Evolutionary conservation across 2,329 filamentous ascomycete species (phyloP), one percentile per base, ranked within the genome.

Genomic region (Lachnellula subtilissima): DNA sequence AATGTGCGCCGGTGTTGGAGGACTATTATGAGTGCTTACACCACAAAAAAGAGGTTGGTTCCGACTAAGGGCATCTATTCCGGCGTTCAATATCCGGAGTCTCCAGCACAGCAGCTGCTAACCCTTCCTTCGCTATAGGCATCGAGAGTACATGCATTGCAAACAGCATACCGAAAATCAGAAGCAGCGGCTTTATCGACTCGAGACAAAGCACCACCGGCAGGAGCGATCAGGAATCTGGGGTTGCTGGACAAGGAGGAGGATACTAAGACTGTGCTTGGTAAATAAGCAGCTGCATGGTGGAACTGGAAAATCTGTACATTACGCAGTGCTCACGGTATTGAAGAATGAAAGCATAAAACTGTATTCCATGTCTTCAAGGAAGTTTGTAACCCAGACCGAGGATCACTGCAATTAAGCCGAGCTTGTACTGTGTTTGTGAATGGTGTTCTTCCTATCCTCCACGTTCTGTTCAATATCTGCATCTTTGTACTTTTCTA

Each of bases 11-110:
- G 15, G 83, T 85, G 4, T 80, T 97, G 64, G 94, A 99, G 73
- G 94, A 99, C 73, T 99, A 99, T 79, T 96, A 97, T 73, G 94
- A 99, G 78, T 99, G 95, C 75, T 78, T 99, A 71, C 94, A 99
- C 74, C 94, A 99, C 81, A 91, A 88, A 81, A 99, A 99, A 79
- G 94, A 99, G 90, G 94, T 97, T 70, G 56, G 83, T 63, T 8
- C 42, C 14, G 5, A 3, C 11, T n/a, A 45, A 3, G 22, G 15
- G 11, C 19, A 17, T 19, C 28, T n/a, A 19, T 32, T 28, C 35
- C 22, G 35, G 45, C 37, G 39, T 15, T 32, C 36, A 23, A 11
- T 15, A 32, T 14, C 12, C n/a, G 11, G 12, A 28, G 14, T 14
- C 5, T 25, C 36, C 19, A 36, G 32, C 15, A 11, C 6, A 7